Conservation (phyloP, 2,329 filamentous ascomycete species). For the Colletotrichum cereale region DNA sequence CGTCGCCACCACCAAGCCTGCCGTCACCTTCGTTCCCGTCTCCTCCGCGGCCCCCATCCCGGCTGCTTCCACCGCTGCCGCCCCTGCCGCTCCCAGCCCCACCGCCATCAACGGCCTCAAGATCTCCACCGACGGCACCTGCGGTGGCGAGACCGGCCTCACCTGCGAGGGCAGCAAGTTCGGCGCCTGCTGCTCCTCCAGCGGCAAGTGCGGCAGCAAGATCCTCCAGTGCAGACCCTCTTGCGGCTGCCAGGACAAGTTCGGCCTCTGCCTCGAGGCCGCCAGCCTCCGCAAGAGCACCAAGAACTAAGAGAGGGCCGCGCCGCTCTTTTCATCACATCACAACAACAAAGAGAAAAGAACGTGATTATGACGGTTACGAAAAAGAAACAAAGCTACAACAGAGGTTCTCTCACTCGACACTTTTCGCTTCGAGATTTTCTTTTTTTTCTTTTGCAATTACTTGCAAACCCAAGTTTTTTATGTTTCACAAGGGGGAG, state of each 20-base stretch:
- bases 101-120: constrained; percentile 41
- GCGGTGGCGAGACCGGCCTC: constrained; percentile 54
- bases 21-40: background rate
- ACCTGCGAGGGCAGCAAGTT: constrained; percentile 57
- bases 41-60: constrained; percentile 4
- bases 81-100: constrained; percentile 23
- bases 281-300: constrained; percentile 20
- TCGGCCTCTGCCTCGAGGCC: constrained; percentile 49
- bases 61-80: background rate
- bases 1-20: constrained; percentile 6
- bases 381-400: constrained; percentile 7
- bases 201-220: constrained; percentile 54
- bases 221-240: constrained; percentile 49
- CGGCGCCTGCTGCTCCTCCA: constrained; percentile 58
- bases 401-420: background rate
- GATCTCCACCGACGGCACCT: constrained; percentile 55
- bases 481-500: background rate
- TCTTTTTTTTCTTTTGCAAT: background rate
- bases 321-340: constrained; percentile 9
- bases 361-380: constrained; percentile 19
- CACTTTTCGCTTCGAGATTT: constrained; percentile 10
- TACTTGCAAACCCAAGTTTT: constrained; percentile 2
- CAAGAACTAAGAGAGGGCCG: background rate
- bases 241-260: constrained; percentile 52
- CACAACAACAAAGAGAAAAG: background rate